Evolutionary conservation across 495 filamentous ascomycete species (phyloP).

Genomic region (Neurospora sp.): DNA sequence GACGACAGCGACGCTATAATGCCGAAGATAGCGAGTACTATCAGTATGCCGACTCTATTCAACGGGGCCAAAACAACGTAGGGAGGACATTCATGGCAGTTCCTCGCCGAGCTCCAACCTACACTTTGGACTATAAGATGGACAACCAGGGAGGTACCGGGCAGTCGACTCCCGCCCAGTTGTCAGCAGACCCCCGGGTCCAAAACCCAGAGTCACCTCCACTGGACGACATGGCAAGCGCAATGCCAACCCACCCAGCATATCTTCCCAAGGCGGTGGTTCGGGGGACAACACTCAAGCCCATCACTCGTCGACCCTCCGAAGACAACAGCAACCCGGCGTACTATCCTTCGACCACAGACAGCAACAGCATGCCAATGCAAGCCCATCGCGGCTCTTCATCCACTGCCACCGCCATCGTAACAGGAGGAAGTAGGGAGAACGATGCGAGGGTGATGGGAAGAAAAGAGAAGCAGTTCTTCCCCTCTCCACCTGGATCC

Average conservation of each 20-base stretch:
- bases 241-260: slow-evolving; percentile 39
- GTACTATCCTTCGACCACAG: slow-evolving; percentile 2
- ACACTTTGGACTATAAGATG: slow-evolving; percentile 26
- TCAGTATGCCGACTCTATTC: neutral
- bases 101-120: slow-evolving; percentile 5
- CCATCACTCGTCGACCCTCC: slow-evolving; percentile 10
- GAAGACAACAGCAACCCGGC: slow-evolving; percentile 6
- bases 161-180: slow-evolving; percentile 16
- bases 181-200: slow-evolving; percentile 9
- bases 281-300: slow-evolving; percentile 15
- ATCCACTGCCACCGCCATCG: neutral
- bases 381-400: neutral
- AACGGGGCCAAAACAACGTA: slow-evolving; percentile 1
- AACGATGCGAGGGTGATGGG: slow-evolving; percentile 1
- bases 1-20: slow-evolving; percentile 25
- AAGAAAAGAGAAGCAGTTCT: neutral
- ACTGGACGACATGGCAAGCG: slow-evolving; percentile 12
- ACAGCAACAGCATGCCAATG: neutral
- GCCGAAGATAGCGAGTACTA: slow-evolving; percentile 9
- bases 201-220: slow-evolving; percentile 4
- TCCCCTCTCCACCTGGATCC: neutral
- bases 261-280: slow-evolving; percentile 32
- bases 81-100: slow-evolving; percentile 3
- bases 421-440: neutral
- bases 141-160: slow-evolving; percentile 17